These are phyloP conservation scores for Nitzschia palea DNA, from an alignment of 108 stramenopile genomes.

Conservation along the genomic window DNA sequence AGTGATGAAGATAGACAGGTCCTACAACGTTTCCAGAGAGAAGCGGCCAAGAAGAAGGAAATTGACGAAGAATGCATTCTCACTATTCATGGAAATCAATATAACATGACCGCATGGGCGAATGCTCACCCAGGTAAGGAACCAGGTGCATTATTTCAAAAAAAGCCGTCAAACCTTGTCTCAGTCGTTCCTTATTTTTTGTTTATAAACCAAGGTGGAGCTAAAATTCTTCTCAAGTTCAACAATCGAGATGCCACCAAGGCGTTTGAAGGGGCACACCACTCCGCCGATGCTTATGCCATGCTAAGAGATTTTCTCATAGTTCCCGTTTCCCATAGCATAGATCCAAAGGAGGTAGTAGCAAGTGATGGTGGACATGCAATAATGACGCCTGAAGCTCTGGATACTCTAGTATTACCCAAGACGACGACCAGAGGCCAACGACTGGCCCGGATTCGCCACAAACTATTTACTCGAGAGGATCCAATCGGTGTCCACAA, in stretches of 20 bases:
- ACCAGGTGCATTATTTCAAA: background rate
- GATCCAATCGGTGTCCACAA: slow-evolving; percentile 72
- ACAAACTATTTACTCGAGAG: slow-evolving; percentile 64
- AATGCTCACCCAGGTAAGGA: slow-evolving; percentile 51
- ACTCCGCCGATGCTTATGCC: slow-evolving; percentile 48
- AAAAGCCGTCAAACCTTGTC: background rate
- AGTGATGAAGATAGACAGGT: background rate
- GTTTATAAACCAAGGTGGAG: slow-evolving; percentile 27
- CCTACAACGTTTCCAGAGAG: slow-evolving; percentile 26
- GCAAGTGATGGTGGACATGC: background rate
- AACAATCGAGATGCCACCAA: slow-evolving; percentile 60
- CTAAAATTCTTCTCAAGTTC: slow-evolving; percentile 45
- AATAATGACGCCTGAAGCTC: background rate
- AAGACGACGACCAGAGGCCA: background rate
- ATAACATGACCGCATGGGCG: slow-evolving; percentile 64
- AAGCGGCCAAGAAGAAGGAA: slow-evolving; percentile 1
- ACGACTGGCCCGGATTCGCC: slow-evolving; percentile 7
- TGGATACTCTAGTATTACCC: background rate
- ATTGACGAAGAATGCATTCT: slow-evolving; percentile 37
- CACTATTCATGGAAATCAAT: slow-evolving; percentile 31
- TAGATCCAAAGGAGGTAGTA: slow-evolving; percentile 5
- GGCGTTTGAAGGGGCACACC: slow-evolving; percentile 55
- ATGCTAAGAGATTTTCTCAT: slow-evolving; percentile 51
- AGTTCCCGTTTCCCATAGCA: no score
- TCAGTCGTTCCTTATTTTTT: background rate